Evolutionary conservation across 495 filamentous ascomycete species (phyloP).

Genomic region (Cladorrhinum samala): DNA sequence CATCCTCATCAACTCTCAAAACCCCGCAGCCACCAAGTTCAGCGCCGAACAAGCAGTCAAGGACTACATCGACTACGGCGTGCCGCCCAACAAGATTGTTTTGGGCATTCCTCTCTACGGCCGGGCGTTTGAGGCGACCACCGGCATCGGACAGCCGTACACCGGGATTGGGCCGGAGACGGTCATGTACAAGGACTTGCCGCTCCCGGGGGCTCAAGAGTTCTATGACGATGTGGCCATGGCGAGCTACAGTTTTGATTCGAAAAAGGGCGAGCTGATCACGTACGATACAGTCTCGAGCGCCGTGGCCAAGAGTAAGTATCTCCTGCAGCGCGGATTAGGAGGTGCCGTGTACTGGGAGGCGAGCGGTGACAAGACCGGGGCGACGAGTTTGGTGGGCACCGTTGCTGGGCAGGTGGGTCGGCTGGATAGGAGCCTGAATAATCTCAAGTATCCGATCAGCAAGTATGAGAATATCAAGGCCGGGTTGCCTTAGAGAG

Average conservation of each 20-base stretch:
- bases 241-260: conserved; percentile 69
- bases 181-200: conserved; percentile 66
- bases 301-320: conserved; percentile 56
- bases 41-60: conserved; percentile 59
- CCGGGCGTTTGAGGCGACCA: conserved; percentile 65
- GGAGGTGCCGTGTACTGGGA: conserved; percentile 94
- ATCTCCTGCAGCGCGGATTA: conserved; percentile 55
- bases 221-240: conserved; percentile 43
- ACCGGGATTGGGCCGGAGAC: conserved; percentile 57
- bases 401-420: conserved; percentile 49
- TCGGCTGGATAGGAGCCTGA: conserved; percentile 52
- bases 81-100: conserved; percentile 63
- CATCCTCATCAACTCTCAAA: conserved; percentile 48
- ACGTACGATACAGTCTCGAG: conserved; percentile 65
- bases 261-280: conserved; percentile 52
- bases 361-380: conserved; percentile 62
- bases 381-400: conserved; percentile 56
- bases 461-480: conserved; percentile 68
- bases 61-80: conserved; percentile 59
- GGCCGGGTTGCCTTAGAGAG: conserved; percentile 35
- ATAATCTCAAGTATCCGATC: conserved; percentile 57
- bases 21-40: conserved; percentile 57
- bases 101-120: conserved; percentile 86
- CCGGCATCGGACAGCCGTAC: conserved; percentile 63
- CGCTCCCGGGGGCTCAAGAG: conserved; percentile 42